Conservation (phyloP, 2,329 filamentous ascomycete genomes). For the Byssothecium circinans region DNA sequence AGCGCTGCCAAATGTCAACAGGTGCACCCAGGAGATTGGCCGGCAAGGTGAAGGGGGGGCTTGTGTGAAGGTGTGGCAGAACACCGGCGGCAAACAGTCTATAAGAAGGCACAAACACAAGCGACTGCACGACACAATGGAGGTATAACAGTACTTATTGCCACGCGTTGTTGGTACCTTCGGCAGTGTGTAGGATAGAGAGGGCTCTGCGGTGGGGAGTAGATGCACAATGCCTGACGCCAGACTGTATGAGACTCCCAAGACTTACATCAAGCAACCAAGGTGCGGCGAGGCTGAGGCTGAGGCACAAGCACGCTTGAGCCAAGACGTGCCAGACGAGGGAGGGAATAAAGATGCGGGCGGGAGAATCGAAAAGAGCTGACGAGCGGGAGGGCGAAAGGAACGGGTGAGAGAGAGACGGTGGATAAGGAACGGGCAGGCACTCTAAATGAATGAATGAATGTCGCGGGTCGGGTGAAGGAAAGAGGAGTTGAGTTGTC, state of each 20-base stretch:
- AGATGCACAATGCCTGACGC: slow-evolving; percentile 18
- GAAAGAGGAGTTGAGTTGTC: too few species aligned
- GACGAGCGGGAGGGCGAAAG: slow-evolving; percentile 19
- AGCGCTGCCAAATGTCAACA: slow-evolving; percentile 28
- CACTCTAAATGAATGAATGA: slow-evolving; percentile 41
- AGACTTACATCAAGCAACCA: slow-evolving; percentile 39
- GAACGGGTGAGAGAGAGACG: slow-evolving; percentile 2
- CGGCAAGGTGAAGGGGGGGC: neutral
- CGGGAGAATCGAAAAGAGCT: slow-evolving; percentile 19
- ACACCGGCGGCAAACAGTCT: neutral
- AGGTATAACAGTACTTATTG: slow-evolving; percentile 5
- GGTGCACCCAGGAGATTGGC: neutral
- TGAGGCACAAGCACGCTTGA: slow-evolving; percentile 31
- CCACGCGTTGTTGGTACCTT: slow-evolving; percentile 4
- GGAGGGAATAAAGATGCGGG: slow-evolving; percentile 21
- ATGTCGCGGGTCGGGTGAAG: slow-evolving; percentile 23
- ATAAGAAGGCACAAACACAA: neutral
- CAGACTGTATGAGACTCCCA: slow-evolving; percentile 19
- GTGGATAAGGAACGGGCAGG: slow-evolving; percentile 14
- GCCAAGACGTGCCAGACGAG: slow-evolving; percentile 46
- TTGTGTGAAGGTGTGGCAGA: neutral
- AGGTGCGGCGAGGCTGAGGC: slow-evolving; percentile 26
- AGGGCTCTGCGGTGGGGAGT: slow-evolving; percentile 7
- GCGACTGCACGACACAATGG: neutral
- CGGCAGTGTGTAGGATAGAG: slow-evolving; percentile 18